phyloP scores from a whole-genome alignment of 2,329 filamentous ascomycete genomes.

The Amylocarpus encephaloides region DNA sequence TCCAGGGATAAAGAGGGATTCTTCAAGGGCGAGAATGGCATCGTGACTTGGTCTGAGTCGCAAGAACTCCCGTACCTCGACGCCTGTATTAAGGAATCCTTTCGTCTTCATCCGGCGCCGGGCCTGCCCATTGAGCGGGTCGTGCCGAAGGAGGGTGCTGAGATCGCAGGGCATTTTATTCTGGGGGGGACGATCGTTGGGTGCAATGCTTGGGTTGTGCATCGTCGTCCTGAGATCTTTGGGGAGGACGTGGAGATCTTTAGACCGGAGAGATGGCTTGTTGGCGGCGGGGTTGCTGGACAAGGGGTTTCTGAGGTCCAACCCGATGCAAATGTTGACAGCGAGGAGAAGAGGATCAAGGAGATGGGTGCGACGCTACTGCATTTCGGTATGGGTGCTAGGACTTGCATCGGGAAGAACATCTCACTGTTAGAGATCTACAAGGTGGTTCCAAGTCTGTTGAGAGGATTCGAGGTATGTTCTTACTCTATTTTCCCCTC shows the following conservation, averaged over 20 bases:
- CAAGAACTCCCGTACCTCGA: constrained; percentile 70
- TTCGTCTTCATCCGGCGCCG: constrained; percentile 68
- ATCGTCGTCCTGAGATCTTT: constrained; percentile 61
- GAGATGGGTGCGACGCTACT: constrained; percentile 66
- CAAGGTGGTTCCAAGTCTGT: constrained; percentile 53
- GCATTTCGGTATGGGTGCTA: constrained; percentile 65
- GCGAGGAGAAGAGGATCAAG: constrained; percentile 48
- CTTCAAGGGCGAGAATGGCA: constrained; percentile 49
- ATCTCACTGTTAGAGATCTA: constrained; percentile 58
- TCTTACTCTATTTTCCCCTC: background rate
- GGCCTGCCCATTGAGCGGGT: constrained; percentile 69
- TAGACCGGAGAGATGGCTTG: constrained; percentile 62
- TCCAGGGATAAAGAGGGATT: constrained; percentile 45
- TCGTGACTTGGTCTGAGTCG: constrained; percentile 63
- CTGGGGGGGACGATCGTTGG: constrained; percentile 68
- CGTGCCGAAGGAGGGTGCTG: constrained; percentile 57
- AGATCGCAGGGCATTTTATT: constrained; percentile 56
- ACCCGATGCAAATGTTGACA: constrained; percentile 24
- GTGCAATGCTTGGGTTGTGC: constrained; percentile 69
- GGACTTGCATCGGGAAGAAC: constrained; percentile 66
- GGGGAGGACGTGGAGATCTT: constrained; percentile 60
- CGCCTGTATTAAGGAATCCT: constrained; percentile 71
- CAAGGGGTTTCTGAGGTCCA: background rate
- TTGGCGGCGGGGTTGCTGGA: constrained; percentile 33
- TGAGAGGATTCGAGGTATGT: constrained; percentile 57